Evolutionary conservation across 768 basidiomycete species (phyloP).

Genomic region (Pilatotrama ljubarskyi): DNA sequence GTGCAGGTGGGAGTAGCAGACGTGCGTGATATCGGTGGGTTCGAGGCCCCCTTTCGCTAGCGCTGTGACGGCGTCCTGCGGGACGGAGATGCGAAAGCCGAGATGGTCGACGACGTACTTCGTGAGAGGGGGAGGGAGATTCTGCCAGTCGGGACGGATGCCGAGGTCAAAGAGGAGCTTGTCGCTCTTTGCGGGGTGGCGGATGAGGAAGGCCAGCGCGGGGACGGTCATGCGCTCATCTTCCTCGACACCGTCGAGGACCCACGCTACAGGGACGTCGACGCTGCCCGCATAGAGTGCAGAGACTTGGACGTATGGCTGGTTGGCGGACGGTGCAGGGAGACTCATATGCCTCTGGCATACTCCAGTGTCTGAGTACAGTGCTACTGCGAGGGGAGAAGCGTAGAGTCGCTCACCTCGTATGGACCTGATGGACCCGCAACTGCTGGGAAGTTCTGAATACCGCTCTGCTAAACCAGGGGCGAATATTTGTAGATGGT

Average conservation of each 20-base stretch:
- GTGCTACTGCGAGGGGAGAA: no score
- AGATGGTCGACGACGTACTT: neutral
- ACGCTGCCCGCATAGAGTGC: conserved; percentile 54
- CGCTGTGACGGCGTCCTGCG: conserved; percentile 42
- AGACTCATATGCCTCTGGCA: conserved; percentile 34
- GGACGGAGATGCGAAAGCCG: conserved; percentile 13
- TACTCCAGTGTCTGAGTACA: no score
- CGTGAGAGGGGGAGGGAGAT: conserved; percentile 2
- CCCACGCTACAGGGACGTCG: conserved; percentile 36
- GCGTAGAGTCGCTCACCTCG: no score
- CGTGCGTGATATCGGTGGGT: conserved; percentile 44
- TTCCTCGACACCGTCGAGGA: conserved; percentile 33
- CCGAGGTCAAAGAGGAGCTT: conserved; percentile 56
- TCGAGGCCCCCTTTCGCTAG: conserved; percentile 49
- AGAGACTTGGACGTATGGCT: conserved; percentile 55
- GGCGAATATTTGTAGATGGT: no score
- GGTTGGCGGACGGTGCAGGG: conserved; percentile 41
- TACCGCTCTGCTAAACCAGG: no score
- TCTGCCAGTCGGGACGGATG: conserved; percentile 42
- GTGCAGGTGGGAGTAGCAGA: conserved; percentile 55
- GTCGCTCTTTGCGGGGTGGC: conserved; percentile 39
- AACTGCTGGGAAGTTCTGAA: no score
- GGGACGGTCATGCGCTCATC: conserved; percentile 30
- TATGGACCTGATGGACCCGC: no score
- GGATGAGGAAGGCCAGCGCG: conserved; percentile 52